Percentiles rank a stretch among this genome's conserved stretches.
Evolutionary conservation across 345 rosid genomes (phyloP).

Genomic region (Garcia nutans): DNA sequence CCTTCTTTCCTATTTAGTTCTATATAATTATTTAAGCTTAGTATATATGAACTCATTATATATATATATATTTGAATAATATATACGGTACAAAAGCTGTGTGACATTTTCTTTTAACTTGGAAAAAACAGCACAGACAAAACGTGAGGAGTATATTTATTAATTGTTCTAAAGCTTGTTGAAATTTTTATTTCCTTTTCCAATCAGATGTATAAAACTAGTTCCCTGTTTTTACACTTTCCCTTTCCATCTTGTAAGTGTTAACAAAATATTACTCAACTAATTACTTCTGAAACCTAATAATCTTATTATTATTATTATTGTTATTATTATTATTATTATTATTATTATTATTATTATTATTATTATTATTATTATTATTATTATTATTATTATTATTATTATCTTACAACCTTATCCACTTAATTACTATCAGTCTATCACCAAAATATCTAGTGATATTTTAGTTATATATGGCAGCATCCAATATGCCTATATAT

Average conservation of each 20-base stretch:
- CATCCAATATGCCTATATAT: too few species aligned
- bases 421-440: too few species aligned
- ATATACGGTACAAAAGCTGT: neutral
- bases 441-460: too few species aligned
- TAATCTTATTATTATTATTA: too few species aligned
- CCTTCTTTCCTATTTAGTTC: neutral
- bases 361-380: too few species aligned
- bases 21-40: neutral
- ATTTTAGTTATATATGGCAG: too few species aligned
- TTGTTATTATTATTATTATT: too few species aligned
- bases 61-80: neutral
- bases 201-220: neutral
- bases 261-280: neutral
- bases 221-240: neutral
- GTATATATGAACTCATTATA: neutral
- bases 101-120: neutral
- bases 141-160: neutral
- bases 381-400: too few species aligned
- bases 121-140: neutral
- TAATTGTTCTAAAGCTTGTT: neutral
- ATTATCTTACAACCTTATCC: too few species aligned
- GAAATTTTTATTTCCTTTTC: neutral
- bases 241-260: neutral
- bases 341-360: too few species aligned
- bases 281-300: neutral